Base-by-base conservation (phyloP, 1,284 basidiomycete genomes). In the Apiotrichum gracile region DNA sequence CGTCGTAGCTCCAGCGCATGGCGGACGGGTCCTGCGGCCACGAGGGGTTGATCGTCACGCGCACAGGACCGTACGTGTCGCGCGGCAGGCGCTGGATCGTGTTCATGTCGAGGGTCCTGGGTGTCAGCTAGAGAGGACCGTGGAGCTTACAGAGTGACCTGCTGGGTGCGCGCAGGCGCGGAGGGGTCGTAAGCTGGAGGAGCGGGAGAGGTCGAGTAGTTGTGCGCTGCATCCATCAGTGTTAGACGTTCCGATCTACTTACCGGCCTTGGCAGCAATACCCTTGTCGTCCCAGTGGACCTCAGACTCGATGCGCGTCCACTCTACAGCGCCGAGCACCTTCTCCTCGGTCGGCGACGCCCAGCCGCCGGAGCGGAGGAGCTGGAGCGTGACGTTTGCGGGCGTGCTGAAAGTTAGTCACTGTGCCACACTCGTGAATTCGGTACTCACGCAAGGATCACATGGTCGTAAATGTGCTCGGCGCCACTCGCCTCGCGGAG, bases 1-100 rank as follows among this genome's bases (percentile, higher is more conserved):
- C n/a, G 4, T 27, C 22, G 63, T 65, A 26, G 63, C 4, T 19
- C 41, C 26, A 37, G 17, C 49, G n/a, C n/a, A n/a, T n/a, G n/a
- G n/a, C n/a, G n/a, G n/a, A n/a, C n/a, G n/a, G n/a, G n/a, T n/a
- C n/a, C n/a, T n/a, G n/a, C n/a, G n/a, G 40, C 48, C 40, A 42
- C 17, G 33, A 6, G 4, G 86, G 82, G 69, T 88, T 88, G 52
- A 88, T 79, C 3, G 88, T 90, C 6, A 87, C 84, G n/a, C 89
- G 77, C 7, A 90, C 80, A 0, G 82, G 82, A 1, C 87, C 87
- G 65, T 83, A 80, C 34, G 75, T 73, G 2, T 73, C 55, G 57
- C 82, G 79, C 1, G 82, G 72, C 16, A 90, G 78, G 62, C 85
- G 82, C 62, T 90, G 87, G 5, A 91, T 78, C 46, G 82, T 79